phyloP scores from a whole-genome alignment of 345 rosid genomes.

The Adansonia digitata region DNA sequence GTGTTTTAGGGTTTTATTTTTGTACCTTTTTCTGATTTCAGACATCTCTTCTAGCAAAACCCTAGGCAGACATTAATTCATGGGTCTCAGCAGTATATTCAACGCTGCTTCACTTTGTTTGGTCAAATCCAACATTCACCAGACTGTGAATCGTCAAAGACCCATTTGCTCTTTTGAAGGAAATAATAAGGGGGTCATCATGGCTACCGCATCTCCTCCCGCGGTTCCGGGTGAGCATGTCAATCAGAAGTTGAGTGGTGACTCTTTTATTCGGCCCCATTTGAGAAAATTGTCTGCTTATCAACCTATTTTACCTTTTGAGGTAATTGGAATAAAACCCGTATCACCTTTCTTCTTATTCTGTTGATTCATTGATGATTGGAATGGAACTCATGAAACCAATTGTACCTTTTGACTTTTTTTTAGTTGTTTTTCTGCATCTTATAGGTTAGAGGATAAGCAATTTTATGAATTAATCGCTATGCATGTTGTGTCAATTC shows the following conservation, averaged over 20 bases:
- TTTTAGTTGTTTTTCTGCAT: not conserved
- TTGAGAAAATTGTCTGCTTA: conserved; percentile 73
- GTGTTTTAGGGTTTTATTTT: conserved; percentile 1
- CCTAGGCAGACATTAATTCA: not conserved
- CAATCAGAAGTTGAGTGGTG: conserved; percentile 48
- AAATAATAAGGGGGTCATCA: conserved; percentile 28
- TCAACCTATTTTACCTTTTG: conserved; percentile 89
- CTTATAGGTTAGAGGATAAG: not conserved
- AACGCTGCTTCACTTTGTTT: conserved; percentile 31
- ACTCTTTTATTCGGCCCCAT: conserved; percentile 78
- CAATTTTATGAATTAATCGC: not conserved
- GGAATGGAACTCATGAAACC: not conserved
- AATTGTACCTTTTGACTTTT: not conserved
- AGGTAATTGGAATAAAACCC: conserved; percentile 38
- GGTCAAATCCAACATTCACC: conserved; percentile 25
- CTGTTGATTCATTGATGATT: not conserved
- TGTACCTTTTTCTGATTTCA: not conserved
- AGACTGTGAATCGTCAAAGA: conserved; percentile 19
- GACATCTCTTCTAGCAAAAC: not conserved
- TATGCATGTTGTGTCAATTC: not conserved
- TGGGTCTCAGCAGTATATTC: conserved; percentile 18
- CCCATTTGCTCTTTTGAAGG: conserved; percentile 26
- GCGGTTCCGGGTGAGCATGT: conserved; percentile 36
- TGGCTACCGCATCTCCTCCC: conserved; percentile 31
- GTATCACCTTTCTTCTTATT: not conserved